Evolutionary conservation across 495 filamentous ascomycete genomes (phyloP).

Genomic region (Aspergillus ellipticus): DNA sequence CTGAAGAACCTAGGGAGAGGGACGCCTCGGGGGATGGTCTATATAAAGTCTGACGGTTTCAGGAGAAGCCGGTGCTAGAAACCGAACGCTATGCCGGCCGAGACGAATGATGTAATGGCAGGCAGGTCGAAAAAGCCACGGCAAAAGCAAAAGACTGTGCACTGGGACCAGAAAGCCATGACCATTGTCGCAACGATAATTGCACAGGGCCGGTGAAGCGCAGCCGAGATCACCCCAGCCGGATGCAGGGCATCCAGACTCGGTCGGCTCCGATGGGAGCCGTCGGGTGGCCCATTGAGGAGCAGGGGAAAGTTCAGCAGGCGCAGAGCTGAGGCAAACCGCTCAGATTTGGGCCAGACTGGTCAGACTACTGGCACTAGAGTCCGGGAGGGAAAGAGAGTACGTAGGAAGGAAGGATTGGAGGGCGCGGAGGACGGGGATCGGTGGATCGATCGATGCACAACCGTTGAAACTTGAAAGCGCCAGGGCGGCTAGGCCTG

Average conservation of each 20-base stretch:
- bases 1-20: slow-evolving; percentile 2
- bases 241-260: slow-evolving; percentile 15
- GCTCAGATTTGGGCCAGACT: neutral
- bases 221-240: slow-evolving; percentile 34
- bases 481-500: no score
- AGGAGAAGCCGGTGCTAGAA: neutral
- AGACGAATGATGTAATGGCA: slow-evolving; percentile 13
- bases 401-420: neutral
- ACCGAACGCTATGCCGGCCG: neutral
- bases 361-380: neutral
- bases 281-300: slow-evolving; percentile 2
- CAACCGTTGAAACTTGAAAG: slow-evolving; percentile 10
- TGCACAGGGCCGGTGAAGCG: slow-evolving; percentile 18
- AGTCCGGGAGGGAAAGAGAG: neutral
- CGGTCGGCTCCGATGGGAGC: slow-evolving; percentile 34
- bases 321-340: neutral
- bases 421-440: slow-evolving; percentile 15
- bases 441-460: slow-evolving; percentile 12
- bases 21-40: slow-evolving; percentile 4
- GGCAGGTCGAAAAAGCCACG: neutral
- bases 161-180: slow-evolving; percentile 1
- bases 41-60: slow-evolving; percentile 11
- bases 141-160: slow-evolving; percentile 7
- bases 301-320: slow-evolving; percentile 3
- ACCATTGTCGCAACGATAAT: slow-evolving; percentile 4